Base-by-base conservation (phyloP, 306 rosid species). In the Biancaea sappan region DNA sequence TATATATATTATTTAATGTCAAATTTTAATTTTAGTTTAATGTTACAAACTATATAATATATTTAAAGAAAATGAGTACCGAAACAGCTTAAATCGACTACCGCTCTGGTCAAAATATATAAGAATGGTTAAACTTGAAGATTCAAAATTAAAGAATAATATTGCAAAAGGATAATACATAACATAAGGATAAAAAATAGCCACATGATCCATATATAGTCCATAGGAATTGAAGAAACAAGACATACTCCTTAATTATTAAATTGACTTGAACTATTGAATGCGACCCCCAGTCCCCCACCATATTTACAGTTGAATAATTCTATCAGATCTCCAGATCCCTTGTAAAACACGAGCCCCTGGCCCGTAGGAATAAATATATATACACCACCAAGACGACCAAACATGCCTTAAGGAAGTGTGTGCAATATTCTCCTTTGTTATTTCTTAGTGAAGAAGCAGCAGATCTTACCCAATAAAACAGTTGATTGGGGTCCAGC, bases 351-450 rank as follows among this genome's bases (percentile, higher is more conserved):
- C 37, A 34, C 37, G 6, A 4, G 37, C 37, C 37, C 37, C 37
- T 0, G 37, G 7, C 37, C 37, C 37, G 37, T 34, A 4, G 37
- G 37, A n/a, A n/a, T n/a, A n/a, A n/a, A 3, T 58, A 1, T 43
- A 43, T 14, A 13, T 48, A 35, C 29, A 62, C 62, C 21, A 71
- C 54, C 69, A 12, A 53, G 32, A 47, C 57, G 32, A 46, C 19
- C 64, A 72, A 72, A 79, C 83, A 79, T 80, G 53, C 80, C 63
- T 68, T 59, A 6, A 6, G 25, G 40, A 75, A 22, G 32, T n/a
- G 31, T 65, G 31, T 56, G 2, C 14, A 79, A 32, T 19, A 13
- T 18, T 9, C n/a, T 43, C 14, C 48, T 43, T 43, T 43, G 48
- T 43, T 43, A 43, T 2, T 35, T 66, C 58, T 66, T 71, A 44